phyloP scores from a whole-genome alignment of 805 yeast genomes.

The Cyberlindnera meyerae region DNA sequence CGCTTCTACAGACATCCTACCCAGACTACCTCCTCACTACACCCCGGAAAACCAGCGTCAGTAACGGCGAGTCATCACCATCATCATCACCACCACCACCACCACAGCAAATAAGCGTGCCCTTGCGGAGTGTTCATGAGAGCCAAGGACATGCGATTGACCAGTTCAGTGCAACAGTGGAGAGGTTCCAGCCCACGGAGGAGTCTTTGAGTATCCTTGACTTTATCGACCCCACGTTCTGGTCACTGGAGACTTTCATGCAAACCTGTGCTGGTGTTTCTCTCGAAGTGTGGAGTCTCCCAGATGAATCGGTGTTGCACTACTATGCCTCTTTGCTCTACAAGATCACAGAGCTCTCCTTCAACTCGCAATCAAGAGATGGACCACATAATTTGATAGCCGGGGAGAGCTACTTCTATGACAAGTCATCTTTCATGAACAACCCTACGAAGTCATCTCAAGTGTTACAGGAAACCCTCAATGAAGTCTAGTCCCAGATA shows the following conservation, averaged over 20 bases:
- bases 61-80: too few species aligned
- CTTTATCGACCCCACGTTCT: slow-evolving; percentile 13
- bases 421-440: slow-evolving; percentile 4
- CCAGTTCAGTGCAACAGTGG: background rate
- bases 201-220: slow-evolving; percentile 6
- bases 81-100: too few species aligned
- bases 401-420: slow-evolving; percentile 8
- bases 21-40: too few species aligned
- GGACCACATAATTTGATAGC: background rate
- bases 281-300: background rate
- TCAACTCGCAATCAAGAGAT: background rate
- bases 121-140: too few species aligned
- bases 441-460: slow-evolving; percentile 4
- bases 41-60: too few species aligned
- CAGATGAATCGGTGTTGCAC: slow-evolving; percentile 5
- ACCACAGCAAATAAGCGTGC: too few species aligned
- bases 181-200: slow-evolving; percentile 1
- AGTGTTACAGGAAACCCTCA: slow-evolving; percentile 4
- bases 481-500: slow-evolving; percentile 3
- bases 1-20: too few species aligned
- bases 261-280: slow-evolving; percentile 6
- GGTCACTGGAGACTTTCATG: slow-evolving; percentile 10
- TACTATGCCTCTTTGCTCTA: slow-evolving; percentile 7
- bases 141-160: too few species aligned
- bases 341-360: too few species aligned